A percentile compares a stretch with the other conserved stretches of the same genome.
These are phyloP conservation scores for Chlamydomonas eustigma DNA, from an alignment of 139 green algal species.

Conservation along the genomic window DNA sequence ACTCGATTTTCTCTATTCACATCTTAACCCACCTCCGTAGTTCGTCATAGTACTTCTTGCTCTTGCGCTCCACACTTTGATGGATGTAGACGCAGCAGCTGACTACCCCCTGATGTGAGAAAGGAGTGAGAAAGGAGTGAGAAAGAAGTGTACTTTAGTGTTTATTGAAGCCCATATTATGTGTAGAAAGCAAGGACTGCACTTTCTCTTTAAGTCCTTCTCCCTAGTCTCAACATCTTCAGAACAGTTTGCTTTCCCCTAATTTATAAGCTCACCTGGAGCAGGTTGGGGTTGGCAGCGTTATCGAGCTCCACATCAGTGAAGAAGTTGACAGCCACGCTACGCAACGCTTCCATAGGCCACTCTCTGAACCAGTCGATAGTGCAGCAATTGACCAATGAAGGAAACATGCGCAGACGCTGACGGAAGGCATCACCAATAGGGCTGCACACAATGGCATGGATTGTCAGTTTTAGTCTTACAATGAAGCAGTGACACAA, in stretches of 20 bases:
- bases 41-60: constrained; percentile 59
- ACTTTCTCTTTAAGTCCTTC: too few species aligned
- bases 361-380: constrained; percentile 86
- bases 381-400: constrained; percentile 82
- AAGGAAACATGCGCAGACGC: constrained; percentile 83
- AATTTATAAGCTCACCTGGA: too few species aligned
- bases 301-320: constrained; percentile 38
- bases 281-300: constrained; percentile 22
- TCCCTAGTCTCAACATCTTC: too few species aligned
- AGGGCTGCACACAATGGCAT: constrained; percentile 30
- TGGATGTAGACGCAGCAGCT: constrained; percentile 59
- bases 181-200: too few species aligned
- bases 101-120: constrained; percentile 34
- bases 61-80: constrained; percentile 59
- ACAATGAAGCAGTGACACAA: too few species aligned
- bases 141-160: too few species aligned
- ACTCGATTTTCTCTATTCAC: neutral
- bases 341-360: constrained; percentile 64
- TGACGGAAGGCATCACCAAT: constrained; percentile 78
- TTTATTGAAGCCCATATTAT: too few species aligned
- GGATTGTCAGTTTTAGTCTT: neutral
- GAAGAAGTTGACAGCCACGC: constrained; percentile 54
- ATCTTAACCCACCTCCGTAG: constrained; percentile 41
- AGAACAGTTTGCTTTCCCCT: too few species aligned
- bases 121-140: neutral